Evolutionary conservation across 345 rosid species (phyloP), one percentile per base, ranked within the genome.

Genomic region (Corchorus capsularis): DNA sequence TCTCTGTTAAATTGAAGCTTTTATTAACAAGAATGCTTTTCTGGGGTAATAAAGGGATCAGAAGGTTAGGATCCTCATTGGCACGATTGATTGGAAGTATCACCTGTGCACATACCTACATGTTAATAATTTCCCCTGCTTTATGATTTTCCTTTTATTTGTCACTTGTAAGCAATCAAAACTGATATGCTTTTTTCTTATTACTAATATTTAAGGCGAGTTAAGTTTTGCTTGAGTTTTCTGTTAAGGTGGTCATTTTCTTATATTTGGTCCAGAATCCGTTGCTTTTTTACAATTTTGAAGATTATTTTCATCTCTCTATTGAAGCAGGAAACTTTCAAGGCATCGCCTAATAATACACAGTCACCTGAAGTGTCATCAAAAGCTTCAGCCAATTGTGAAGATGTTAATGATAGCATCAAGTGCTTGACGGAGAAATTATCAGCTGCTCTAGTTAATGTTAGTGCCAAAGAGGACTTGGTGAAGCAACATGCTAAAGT

Each of bases 401-500:
- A 86, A 76, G 95, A 88, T 78, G 82, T 83, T 34, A 78, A 72
- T 67, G 92, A 87, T 67, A 80, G 77, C 13, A 66, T 90, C 8
- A 94, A 63, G 81, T 75, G 60, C 67, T 79, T 94, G 79, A 86
- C 93, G 0, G 92, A 88, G 82, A 93, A 87, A 61, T 86, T 95
- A 52, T 93, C 98, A 22, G 94, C 96, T 77, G 97, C 98, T 75
- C 86, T 91, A 37, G 89, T 90, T 74, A 90, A 89, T 77, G 85
- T 91, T 22, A 89, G 91, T 76, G 97, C 93, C 74, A 95, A 95
- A 83, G 99, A 95, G 78, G 92, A 93, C 69, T 74, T 95, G 75
- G 94, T 92, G 69, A 92, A 92, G 78, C 99, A 95, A 76, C 98
- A 95, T 76, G 88, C 86, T 47, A 95, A 92, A 88, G 98, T 95